Percentiles rank a stretch among this genome's conserved stretches.
Conservation (phyloP, 495 filamentous ascomycete genomes). For the Neurospora sp. region DNA sequence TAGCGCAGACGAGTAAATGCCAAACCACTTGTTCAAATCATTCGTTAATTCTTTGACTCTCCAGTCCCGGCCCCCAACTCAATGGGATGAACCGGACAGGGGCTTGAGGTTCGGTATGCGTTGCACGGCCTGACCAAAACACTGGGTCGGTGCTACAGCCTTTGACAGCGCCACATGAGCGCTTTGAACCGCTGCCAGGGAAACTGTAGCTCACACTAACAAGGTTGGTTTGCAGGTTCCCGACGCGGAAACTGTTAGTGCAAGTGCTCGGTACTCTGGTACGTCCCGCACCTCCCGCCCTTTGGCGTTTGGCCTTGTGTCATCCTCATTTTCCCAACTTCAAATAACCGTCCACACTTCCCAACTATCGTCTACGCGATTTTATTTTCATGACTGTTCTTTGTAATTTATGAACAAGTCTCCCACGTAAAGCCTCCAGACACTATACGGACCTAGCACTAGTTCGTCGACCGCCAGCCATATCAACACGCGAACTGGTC, state of each 20-base stretch:
- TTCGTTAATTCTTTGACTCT: neutral
- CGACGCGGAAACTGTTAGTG: neutral
- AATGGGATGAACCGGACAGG: neutral
- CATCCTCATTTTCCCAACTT: neutral
- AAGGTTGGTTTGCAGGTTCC: neutral
- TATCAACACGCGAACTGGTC: neutral
- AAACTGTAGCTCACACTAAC: neutral
- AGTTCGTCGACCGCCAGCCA: neutral
- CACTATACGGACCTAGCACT: neutral
- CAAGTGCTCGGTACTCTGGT: neutral
- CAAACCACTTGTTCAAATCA: neutral
- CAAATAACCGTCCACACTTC: neutral
- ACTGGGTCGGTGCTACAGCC: neutral
- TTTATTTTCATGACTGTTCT: neutral
- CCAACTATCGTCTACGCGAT: neutral
- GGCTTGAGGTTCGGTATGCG: neutral
- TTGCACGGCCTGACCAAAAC: neutral
- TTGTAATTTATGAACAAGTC: neutral
- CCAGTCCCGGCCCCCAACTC: neutral
- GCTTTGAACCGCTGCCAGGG: neutral
- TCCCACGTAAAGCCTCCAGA: neutral
- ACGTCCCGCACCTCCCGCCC: neutral
- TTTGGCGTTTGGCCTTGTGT: neutral
- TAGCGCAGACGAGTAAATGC: neutral
- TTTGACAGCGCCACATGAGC: neutral